Evolutionary conservation across 2,329 filamentous ascomycete genomes (phyloP), one percentile per base, ranked within the genome.

Genomic region (Dactylella cylindrospora): DNA sequence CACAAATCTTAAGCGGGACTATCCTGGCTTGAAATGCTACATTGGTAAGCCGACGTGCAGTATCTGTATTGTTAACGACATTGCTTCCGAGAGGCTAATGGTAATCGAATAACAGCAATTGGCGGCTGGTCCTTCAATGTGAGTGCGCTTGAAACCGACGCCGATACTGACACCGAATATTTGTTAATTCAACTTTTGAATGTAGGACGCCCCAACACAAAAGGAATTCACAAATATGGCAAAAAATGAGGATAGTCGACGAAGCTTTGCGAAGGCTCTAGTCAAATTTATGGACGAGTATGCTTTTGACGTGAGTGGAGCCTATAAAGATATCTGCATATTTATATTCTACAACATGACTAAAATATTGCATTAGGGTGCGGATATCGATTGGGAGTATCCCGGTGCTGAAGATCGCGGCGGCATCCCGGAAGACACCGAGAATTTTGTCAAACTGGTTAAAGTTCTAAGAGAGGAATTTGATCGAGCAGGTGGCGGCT

Each of bases 321-420:
- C n/a, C n/a, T n/a, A n/a, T n/a, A n/a, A n/a, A n/a, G n/a, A n/a
- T n/a, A n/a, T n/a, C n/a, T n/a, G n/a, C n/a, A n/a, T n/a, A n/a
- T 43, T 43, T 1, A 19, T n/a, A 7, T n/a, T 9, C 28, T 12
- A 32, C n/a, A 13, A 28, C 13, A 3, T 20, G 6, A 12, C 7
- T 15, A 5, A 9, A 12, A 5, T 28, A n/a, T 5, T 12, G 26
- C n/a, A 43, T 13, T 38, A 51, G 47, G 46, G 46, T 35, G 45
- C 36, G 3, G 53, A 60, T 45, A 15, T 51, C 6, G 53, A 64
- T 39, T 57, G 62, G 65, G 65, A 66, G 35, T 66, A 66, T 29
- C 65, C 65, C 12, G 60, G 40, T 33, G 65, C 65, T 8, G 28
- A 35, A 20, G 65, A 66, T 57, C 60, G 65, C 10, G 60, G 61